A percentile compares a stretch with the other conserved stretches of the same genome.
Conservation (phyloP, 2,329 filamentous ascomycete species). For the Periconia sp. region DNA sequence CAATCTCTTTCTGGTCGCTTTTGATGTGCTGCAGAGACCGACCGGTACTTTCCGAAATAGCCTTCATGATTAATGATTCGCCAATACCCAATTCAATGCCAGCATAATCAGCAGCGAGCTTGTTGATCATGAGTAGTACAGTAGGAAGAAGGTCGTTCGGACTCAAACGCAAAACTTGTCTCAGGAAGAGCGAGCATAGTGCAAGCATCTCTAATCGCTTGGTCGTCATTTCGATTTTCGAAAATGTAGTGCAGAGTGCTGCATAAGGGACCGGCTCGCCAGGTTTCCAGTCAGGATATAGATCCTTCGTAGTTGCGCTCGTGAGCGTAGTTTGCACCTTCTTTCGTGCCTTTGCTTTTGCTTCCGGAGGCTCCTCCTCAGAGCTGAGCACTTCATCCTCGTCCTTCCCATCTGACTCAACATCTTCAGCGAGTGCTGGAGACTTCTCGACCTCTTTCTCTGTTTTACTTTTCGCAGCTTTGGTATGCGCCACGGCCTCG, state of each 20-base stretch:
- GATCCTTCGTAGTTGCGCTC: constrained; percentile 65
- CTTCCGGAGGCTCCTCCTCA: constrained; percentile 67
- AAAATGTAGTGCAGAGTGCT: constrained; percentile 91
- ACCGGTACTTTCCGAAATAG: constrained; percentile 92
- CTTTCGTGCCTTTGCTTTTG: constrained; percentile 73
- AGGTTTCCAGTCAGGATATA: constrained; percentile 93
- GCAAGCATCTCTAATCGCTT: constrained; percentile 87
- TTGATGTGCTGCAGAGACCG: constrained; percentile 88
- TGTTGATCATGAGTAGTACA: constrained; percentile 95
- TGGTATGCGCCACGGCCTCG: constrained; percentile 16
- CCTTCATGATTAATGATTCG: constrained; percentile 98
- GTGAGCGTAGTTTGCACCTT: constrained; percentile 78
- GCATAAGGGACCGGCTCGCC: constrained; percentile 91
- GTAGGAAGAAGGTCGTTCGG: constrained; percentile 86
- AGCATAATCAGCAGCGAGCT: constrained; percentile 93
- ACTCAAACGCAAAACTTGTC: constrained; percentile 90
- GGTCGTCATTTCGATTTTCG: constrained; percentile 89
- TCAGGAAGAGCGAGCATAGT: constrained; percentile 86
- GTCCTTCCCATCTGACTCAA: constrained; percentile 26
- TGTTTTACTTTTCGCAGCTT: constrained; percentile 17
- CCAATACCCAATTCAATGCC: constrained; percentile 98
- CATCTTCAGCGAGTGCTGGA: constrained; percentile 25
- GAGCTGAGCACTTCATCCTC: constrained; percentile 54
- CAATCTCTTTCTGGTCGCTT: constrained; percentile 92
- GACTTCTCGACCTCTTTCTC: constrained; percentile 22